These are phyloP conservation scores for Tolypocladium ovalisporum DNA, from an alignment of 2,329 filamentous ascomycete genomes.

Conservation along the genomic window DNA sequence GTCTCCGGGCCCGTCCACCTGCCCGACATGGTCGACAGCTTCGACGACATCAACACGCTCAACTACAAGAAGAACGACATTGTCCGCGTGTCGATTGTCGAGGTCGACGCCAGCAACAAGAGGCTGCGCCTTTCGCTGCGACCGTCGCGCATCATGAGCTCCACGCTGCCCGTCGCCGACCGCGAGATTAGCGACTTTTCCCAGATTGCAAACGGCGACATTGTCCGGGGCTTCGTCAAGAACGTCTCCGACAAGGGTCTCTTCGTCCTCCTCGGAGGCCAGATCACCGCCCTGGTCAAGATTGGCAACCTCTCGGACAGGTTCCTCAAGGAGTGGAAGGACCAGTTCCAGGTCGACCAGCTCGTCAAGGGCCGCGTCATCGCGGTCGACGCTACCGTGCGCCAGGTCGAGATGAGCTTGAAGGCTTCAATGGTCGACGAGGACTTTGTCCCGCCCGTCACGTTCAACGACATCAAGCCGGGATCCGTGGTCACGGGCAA, in stretches of 20 bases:
- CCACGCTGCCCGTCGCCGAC: conserved; percentile 69
- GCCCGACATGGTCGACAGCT: conserved; percentile 80
- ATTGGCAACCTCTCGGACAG: conserved; percentile 83
- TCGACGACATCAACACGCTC: conserved; percentile 64
- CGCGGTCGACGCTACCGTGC: conserved; percentile 53
- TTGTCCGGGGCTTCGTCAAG: conserved; percentile 86
- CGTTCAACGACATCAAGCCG: conserved; percentile 63
- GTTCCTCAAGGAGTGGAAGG: conserved; percentile 93
- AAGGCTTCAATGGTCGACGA: conserved; percentile 77
- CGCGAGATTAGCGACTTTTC: conserved; percentile 60
- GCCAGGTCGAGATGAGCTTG: conserved; percentile 74
- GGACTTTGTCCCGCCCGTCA: conserved; percentile 62
- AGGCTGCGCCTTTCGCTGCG: conserved; percentile 70
- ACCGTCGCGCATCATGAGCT: conserved; percentile 82
- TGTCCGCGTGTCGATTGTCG: conserved; percentile 74
- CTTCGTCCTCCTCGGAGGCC: conserved; percentile 73
- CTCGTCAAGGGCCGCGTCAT: conserved; percentile 81
- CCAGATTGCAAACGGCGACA: conserved; percentile 65
- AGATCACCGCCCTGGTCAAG: conserved; percentile 71
- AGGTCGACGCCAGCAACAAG: conserved; percentile 76
- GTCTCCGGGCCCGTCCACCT: conserved; percentile 73
- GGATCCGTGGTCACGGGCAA: conserved; percentile 83
- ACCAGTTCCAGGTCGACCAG: conserved; percentile 76
- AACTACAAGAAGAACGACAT: conserved; percentile 76
- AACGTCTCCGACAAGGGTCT: conserved; percentile 82